These are phyloP conservation scores for Malania oleifera DNA, from an alignment of 164 flowering plant genomes.

Conservation along the genomic window DNA sequence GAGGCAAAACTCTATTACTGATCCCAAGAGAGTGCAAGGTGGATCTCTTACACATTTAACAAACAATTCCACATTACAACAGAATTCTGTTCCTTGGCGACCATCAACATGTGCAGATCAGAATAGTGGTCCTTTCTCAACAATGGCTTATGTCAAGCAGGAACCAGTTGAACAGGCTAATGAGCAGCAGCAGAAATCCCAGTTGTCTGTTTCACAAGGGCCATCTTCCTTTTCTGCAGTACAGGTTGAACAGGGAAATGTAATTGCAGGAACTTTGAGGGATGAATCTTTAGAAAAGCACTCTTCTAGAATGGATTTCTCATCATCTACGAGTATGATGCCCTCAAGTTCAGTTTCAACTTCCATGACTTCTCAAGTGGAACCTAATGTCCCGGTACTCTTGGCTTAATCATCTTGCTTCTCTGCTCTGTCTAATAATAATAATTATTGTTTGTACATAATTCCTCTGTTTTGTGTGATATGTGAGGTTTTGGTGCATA, in stretches of 20 bases:
- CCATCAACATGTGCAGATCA: slow-evolving; percentile 42
- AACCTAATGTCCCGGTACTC: slow-evolving; percentile 35
- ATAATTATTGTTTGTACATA: too few relatives aligned
- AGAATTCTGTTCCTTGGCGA: slow-evolving; percentile 50
- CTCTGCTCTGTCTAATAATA: too few relatives aligned
- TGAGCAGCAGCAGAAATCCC: slow-evolving; percentile 57
- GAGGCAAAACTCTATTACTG: slow-evolving; percentile 39
- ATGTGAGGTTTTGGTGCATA: too few relatives aligned
- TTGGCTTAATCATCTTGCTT: neutral
- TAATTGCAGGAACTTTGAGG: slow-evolving; percentile 27
- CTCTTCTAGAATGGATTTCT: slow-evolving; percentile 36
- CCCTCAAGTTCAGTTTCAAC: slow-evolving; percentile 36
- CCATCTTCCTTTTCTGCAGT: slow-evolving; percentile 33
- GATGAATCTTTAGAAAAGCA: slow-evolving; percentile 53
- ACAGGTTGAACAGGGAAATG: slow-evolving; percentile 41
- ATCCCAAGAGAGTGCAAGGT: slow-evolving; percentile 50
- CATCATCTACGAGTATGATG: slow-evolving; percentile 24
- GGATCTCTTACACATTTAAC: slow-evolving; percentile 45
- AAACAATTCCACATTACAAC: slow-evolving; percentile 43
- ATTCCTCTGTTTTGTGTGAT: too few relatives aligned
- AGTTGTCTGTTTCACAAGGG: slow-evolving; percentile 29
- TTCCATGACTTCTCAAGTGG: slow-evolving; percentile 35
- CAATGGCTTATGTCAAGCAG: slow-evolving; percentile 47
- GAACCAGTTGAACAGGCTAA: slow-evolving; percentile 56
- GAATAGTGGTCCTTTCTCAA: slow-evolving; percentile 27